phyloP scores from a whole-genome alignment of 305 asterid species.

The Plantago rigida region DNA sequence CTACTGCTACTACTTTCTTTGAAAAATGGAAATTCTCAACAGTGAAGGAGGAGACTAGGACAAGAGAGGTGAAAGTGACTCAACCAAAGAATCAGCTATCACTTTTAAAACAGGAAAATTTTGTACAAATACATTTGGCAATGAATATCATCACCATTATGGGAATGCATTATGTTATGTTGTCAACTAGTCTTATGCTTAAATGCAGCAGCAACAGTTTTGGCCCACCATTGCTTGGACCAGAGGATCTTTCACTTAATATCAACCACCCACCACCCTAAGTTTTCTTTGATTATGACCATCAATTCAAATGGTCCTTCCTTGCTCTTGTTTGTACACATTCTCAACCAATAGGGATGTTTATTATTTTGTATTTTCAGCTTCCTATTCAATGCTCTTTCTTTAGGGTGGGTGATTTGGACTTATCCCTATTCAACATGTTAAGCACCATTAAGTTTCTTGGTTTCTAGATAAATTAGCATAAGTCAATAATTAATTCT shows the following conservation, averaged over 20 bases:
- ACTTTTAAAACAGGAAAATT: conserved; percentile 26
- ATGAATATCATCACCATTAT: conserved; percentile 12
- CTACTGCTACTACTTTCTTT: background rate
- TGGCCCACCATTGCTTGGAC: conserved; percentile 32
- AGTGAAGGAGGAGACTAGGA: conserved; percentile 25
- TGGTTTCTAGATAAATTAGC: background rate
- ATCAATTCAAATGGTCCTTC: conserved; percentile 25
- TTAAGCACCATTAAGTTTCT: background rate
- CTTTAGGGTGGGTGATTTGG: background rate
- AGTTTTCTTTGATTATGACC: conserved; percentile 25
- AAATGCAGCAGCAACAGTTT: conserved; percentile 16
- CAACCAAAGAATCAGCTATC: conserved; percentile 26
- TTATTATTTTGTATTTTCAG: conserved; percentile 2
- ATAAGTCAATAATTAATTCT: background rate
- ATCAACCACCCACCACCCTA: conserved; percentile 18
- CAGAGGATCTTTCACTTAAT: conserved; percentile 19
- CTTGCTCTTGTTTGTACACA: conserved; percentile 8
- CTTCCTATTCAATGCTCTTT: background rate
- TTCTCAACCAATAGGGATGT: conserved; percentile 22
- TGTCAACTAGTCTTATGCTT: conserved; percentile 27
- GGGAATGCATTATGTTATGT: conserved; percentile 29
- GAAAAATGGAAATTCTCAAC: conserved; percentile 20
- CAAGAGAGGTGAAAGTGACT: conserved; percentile 26
- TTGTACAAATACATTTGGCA: conserved; percentile 17
- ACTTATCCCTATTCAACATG: background rate